Conservation (phyloP, 495 filamentous ascomycete genomes). For the Clohesyomyces aquaticus region DNA sequence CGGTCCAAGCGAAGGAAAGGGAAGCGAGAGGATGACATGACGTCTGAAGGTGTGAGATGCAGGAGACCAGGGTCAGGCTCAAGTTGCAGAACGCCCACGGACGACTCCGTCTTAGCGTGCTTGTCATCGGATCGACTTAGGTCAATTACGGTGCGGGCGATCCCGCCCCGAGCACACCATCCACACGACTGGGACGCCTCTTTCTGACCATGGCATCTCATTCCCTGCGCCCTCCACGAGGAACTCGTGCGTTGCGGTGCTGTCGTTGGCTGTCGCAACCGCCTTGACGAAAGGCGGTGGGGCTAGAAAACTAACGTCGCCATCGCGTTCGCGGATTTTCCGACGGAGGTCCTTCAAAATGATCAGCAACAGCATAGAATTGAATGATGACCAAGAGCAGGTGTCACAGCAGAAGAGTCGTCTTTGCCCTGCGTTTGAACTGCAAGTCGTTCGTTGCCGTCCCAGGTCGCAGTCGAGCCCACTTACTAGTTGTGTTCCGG, state of each 20-base stretch:
- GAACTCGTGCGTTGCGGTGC: background rate
- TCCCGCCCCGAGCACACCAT: conserved; percentile 13
- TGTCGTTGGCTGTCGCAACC: background rate
- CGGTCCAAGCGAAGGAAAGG: background rate
- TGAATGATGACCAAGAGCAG: background rate
- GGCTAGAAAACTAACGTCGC: background rate
- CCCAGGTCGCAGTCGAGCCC: background rate
- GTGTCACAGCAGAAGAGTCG: background rate
- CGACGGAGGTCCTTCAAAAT: background rate
- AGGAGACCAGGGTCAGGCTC: background rate
- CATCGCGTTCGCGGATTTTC: background rate
- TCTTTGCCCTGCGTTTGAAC: background rate
- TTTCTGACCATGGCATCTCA: conserved; percentile 3
- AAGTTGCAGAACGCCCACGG: background rate
- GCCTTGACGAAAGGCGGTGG: background rate
- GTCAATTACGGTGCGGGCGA: conserved; percentile 25
- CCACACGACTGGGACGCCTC: conserved; percentile 19
- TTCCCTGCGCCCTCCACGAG: conserved; percentile 13
- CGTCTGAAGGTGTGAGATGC: background rate
- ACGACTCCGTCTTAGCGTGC: conserved; percentile 17
- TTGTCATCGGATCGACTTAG: conserved; percentile 31
- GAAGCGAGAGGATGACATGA: background rate
- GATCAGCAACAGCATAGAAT: background rate
- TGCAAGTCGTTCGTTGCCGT: background rate
- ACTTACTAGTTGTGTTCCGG: conserved; percentile 1